Base-by-base conservation (phyloP, 2,329 filamentous ascomycete species). In the Diaporthe nobilis region DNA sequence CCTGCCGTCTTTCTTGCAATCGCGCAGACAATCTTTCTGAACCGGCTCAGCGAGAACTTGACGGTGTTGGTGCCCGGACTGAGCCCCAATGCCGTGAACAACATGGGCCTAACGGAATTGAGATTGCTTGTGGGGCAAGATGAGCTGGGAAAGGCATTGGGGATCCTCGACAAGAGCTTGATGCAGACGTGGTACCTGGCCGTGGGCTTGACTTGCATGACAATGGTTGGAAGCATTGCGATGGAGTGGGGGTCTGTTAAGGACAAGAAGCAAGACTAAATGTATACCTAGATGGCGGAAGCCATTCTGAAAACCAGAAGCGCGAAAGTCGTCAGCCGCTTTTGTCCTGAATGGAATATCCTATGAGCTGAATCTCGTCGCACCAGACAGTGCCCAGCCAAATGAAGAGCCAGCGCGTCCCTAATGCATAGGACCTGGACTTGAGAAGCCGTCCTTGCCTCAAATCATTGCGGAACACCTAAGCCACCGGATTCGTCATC, bases 1-100 rank as follows among this genome's bases (percentile, higher is more conserved):
- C 85, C 85, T 13, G 85, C 85, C 1, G 81, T 87, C 47, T 84
- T 84, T 77, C 81, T 86, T 42, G 84, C 85, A 2, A 82, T 83
- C 20, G 85, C 82, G 2, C 83, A 87, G 76, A 80, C 81, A 1
- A 81, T 82, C 0, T 85, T 87, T 51, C 77, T 83, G 3, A 86
- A 85, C 70, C 71, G 72, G 4, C 60, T 84, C 9, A 75, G 82
- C 4, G 73, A 42, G 0, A 79, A 76, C 1, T 34, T 80, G 28
- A 72, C 28, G 17, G 74, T 42, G 12, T 22, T 76, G 61, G 44
- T 75, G 8, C 70, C 70, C 1, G 74, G 71, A 4, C 57, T 77
- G 4, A 73, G 63, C 9, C 57, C 63, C 0, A 53, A 53, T n/a
- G 20, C 28, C 8, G 61, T 76, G 20, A 55, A 73, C 31, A 31